A percentile compares a stretch with the other conserved stretches of the same genome.
Conservation (phyloP, 805 yeast species). For the Naumovozyma baii region DNA sequence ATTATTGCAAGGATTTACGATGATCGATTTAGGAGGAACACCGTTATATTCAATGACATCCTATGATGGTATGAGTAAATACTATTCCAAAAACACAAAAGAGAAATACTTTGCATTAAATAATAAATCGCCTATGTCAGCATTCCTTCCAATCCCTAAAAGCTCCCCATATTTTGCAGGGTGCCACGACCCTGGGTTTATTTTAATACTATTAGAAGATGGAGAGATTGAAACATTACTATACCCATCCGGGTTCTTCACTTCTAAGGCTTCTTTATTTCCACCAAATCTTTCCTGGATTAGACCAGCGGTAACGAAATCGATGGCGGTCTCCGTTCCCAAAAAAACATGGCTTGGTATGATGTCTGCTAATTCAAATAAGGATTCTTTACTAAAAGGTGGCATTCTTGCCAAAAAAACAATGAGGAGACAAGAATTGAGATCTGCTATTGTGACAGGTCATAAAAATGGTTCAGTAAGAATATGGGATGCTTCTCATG, state of each 20-base stretch:
- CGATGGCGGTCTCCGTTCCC: slow-evolving; percentile 47
- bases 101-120: slow-evolving; percentile 50
- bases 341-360: slow-evolving; percentile 73
- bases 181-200: slow-evolving; percentile 60
- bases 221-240: slow-evolving; percentile 58
- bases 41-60: slow-evolving; percentile 74
- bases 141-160: slow-evolving; percentile 46
- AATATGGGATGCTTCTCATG: slow-evolving; percentile 73
- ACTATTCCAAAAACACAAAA: slow-evolving; percentile 51
- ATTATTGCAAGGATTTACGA: slow-evolving; percentile 34
- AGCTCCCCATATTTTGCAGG: slow-evolving; percentile 73
- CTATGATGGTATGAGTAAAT: slow-evolving; percentile 71
- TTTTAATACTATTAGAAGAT: slow-evolving; percentile 48
- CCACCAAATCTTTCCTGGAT: slow-evolving; percentile 78
- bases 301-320: slow-evolving; percentile 56
- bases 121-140: slow-evolving; percentile 35
- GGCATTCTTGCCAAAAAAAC: slow-evolving; percentile 59
- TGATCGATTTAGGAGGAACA: slow-evolving; percentile 70
- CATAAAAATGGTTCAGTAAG: slow-evolving; percentile 79
- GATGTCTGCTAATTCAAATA: slow-evolving; percentile 32
- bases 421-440: slow-evolving; percentile 38
- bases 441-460: slow-evolving; percentile 68
- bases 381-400: slow-evolving; percentile 53
- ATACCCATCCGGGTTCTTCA: slow-evolving; percentile 45
- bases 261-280: slow-evolving; percentile 47